Evolutionary conservation across 768 basidiomycete species (phyloP).

Genomic region (Agrocybe praecox): DNA sequence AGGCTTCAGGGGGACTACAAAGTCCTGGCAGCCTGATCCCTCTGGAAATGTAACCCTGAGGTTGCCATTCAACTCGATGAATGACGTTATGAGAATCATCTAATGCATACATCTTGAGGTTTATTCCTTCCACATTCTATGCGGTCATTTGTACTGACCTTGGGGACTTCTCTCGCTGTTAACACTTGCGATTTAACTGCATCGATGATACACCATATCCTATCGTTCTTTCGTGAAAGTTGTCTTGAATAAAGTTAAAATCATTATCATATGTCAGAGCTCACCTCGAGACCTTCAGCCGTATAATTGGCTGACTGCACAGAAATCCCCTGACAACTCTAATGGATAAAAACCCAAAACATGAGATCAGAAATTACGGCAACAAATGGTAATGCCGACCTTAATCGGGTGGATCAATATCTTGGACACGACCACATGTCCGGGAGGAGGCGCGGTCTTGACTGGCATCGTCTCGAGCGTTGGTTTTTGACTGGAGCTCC

Average conservation of each 20-base stretch:
- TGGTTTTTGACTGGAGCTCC: not conserved
- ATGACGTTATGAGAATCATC: slow-evolving; percentile 71
- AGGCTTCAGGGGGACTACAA: slow-evolving; percentile 62
- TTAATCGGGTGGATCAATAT: slow-evolving; percentile 73
- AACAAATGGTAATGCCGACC: slow-evolving; percentile 31
- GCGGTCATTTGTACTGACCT: slow-evolving; percentile 38
- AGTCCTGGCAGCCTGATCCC: slow-evolving; percentile 56
- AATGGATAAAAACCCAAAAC: not conserved
- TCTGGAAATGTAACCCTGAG: slow-evolving; percentile 63
- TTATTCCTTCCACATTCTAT: not conserved
- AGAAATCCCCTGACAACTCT: slow-evolving; percentile 77
- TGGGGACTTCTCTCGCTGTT: slow-evolving; percentile 67
- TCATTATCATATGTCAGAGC: slow-evolving; percentile 10
- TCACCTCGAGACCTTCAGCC: slow-evolving; percentile 66
- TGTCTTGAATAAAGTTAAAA: not conserved
- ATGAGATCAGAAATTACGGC: not conserved
- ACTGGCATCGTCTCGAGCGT: not conserved
- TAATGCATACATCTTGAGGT: slow-evolving; percentile 21
- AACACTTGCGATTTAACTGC: slow-evolving; percentile 52
- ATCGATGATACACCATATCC: slow-evolving; percentile 72
- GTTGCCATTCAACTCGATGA: slow-evolving; percentile 46
- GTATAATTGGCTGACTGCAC: slow-evolving; percentile 59
- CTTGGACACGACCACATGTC: slow-evolving; percentile 49
- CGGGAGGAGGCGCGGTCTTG: slow-evolving; percentile 20
- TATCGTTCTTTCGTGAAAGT: slow-evolving; percentile 53